Evolutionary conservation across 768 basidiomycete species (phyloP).

Genomic region (Lyophyllum semitale): DNA sequence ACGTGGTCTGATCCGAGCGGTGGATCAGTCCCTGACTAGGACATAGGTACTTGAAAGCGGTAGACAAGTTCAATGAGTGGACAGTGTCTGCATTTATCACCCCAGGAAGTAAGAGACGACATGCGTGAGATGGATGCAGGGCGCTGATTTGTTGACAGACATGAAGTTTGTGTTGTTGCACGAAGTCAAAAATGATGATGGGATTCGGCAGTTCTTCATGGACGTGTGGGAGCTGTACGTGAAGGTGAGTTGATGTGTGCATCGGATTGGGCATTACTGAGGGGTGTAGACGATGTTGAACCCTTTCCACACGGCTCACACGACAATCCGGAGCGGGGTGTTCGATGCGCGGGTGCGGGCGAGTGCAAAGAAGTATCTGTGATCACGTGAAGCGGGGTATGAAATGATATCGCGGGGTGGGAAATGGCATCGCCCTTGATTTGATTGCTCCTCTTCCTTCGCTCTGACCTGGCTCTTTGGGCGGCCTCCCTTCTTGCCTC

Average conservation of each 20-base stretch:
- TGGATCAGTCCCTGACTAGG: constrained; percentile 15
- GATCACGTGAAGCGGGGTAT: constrained; percentile 29
- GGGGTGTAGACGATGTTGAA: constrained; percentile 75
- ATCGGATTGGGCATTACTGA: constrained; percentile 4
- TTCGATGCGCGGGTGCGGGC: constrained; percentile 87
- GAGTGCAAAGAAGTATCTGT: constrained; percentile 85
- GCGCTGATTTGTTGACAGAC: constrained; percentile 51
- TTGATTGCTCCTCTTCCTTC: constrained; percentile 32
- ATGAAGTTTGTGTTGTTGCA: constrained; percentile 95
- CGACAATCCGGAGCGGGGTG: constrained; percentile 70
- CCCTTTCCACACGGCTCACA: constrained; percentile 95
- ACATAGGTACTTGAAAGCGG: constrained; percentile 87
- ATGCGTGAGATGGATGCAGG: not conserved
- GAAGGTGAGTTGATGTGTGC: constrained; percentile 64
- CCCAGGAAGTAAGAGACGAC: constrained; percentile 81
- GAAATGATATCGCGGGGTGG: constrained; percentile 19
- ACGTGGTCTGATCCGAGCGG: constrained; percentile 30
- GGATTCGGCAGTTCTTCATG: constrained; percentile 88
- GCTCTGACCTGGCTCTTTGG: constrained; percentile 35
- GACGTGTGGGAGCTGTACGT: constrained; percentile 98
- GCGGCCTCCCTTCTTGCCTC: constrained; percentile 31
- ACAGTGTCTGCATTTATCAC: constrained; percentile 96
- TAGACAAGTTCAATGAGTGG: constrained; percentile 99
- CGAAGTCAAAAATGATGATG: constrained; percentile 96
- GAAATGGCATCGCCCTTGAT: constrained; percentile 19